Conservation (phyloP, 2,329 filamentous ascomycete genomes). For the Microcera coccophila region DNA sequence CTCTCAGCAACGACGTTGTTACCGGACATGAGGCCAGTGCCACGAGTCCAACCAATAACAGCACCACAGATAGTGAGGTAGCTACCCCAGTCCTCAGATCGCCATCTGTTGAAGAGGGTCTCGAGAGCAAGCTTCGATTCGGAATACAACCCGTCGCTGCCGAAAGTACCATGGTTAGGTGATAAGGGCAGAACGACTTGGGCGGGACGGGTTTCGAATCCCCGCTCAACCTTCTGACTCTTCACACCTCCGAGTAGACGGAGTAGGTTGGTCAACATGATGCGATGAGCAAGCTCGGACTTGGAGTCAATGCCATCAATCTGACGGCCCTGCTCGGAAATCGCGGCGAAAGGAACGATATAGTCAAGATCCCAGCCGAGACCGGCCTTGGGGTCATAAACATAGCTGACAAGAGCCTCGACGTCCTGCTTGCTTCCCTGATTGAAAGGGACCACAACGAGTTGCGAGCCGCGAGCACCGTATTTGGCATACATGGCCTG, state of each 20-base stretch:
- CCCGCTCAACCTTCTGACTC: slow-evolving; percentile 78
- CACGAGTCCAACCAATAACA: slow-evolving; percentile 98
- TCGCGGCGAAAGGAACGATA: slow-evolving; percentile 93
- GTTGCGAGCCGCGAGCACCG: slow-evolving; percentile 88
- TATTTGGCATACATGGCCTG: slow-evolving; percentile 97
- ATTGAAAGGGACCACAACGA: slow-evolving; percentile 98
- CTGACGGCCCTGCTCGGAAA: slow-evolving; percentile 94
- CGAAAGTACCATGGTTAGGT: slow-evolving; percentile 97
- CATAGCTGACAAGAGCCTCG: slow-evolving; percentile 88
- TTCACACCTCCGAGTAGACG: slow-evolving; percentile 89
- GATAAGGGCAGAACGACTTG: slow-evolving; percentile 95
- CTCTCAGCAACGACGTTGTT: slow-evolving; percentile 98
- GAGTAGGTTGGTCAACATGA: slow-evolving; percentile 97
- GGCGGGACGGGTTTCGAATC: slow-evolving; percentile 91
- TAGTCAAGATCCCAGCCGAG: slow-evolving; percentile 98
- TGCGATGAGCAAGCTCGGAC: slow-evolving; percentile 94
- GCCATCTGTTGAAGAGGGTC: slow-evolving; percentile 97
- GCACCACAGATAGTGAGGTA: slow-evolving; percentile 98
- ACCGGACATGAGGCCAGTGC: slow-evolving; percentile 94
- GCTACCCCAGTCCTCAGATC: slow-evolving; percentile 94
- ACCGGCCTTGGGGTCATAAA: slow-evolving; percentile 93
- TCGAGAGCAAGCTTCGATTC: slow-evolving; percentile 97
- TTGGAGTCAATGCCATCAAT: slow-evolving; percentile 96
- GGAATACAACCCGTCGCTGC: slow-evolving; percentile 95
- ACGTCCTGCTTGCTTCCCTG: slow-evolving; percentile 98